phyloP scores from a whole-genome alignment of 805 yeast genomes.

The Yamadazyma sp. region DNA sequence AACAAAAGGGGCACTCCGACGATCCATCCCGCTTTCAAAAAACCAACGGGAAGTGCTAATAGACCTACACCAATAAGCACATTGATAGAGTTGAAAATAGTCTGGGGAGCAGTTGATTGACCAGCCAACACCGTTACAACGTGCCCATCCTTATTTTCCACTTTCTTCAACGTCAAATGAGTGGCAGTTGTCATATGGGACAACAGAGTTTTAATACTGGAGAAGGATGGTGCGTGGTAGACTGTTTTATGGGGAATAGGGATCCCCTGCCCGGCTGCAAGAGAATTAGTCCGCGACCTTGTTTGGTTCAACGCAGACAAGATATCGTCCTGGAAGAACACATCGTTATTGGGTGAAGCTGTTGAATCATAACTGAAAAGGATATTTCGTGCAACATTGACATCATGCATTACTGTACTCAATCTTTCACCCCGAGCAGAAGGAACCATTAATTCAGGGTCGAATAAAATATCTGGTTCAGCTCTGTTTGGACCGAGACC shows the following conservation, averaged over 20 bases:
- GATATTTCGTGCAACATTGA: constrained; percentile 22
- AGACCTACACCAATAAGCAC: constrained; percentile 69
- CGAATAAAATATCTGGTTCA: constrained; percentile 57
- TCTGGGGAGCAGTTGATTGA: constrained; percentile 77
- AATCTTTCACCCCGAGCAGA: constrained; percentile 61
- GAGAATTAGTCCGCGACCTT: constrained; percentile 31
- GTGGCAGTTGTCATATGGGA: constrained; percentile 43
- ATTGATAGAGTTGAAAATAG: constrained; percentile 73
- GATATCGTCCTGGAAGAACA: constrained; percentile 41
- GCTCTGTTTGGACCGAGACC: too few species aligned
- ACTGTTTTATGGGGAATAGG: constrained; percentile 30
- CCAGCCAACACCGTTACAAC: constrained; percentile 73
- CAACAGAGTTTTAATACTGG: constrained; percentile 40
- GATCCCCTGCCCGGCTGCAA: constrained; percentile 13
- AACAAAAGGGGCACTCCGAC: constrained; percentile 60
- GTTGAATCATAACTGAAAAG: constrained; percentile 17
- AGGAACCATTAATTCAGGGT: constrained; percentile 69
- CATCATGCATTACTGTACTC: constrained; percentile 52
- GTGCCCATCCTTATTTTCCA: constrained; percentile 71
- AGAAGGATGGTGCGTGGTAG: constrained; percentile 42
- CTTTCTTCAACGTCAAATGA: constrained; percentile 55
- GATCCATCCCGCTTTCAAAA: constrained; percentile 64
- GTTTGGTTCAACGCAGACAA: constrained; percentile 23
- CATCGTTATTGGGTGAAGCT: constrained; percentile 26
- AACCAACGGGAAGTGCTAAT: constrained; percentile 64